phyloP scores from a whole-genome alignment of 345 rosid genomes.

The Gossypium raimondii region DNA sequence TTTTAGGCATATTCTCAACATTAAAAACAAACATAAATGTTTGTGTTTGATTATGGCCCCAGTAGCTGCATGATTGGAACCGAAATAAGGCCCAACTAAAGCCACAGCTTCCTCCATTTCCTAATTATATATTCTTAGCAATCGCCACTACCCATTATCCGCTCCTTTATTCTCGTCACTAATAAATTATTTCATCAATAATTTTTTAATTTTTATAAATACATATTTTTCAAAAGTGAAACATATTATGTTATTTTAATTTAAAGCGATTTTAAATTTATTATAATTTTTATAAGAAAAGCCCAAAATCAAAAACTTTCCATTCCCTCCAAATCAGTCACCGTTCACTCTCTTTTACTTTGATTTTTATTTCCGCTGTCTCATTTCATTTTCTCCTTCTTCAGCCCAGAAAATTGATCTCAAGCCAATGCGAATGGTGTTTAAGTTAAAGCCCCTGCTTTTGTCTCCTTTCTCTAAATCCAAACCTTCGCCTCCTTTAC shows the following conservation, averaged over 20 bases:
- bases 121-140: background rate
- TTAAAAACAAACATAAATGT: no score
- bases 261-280: no score
- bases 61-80: background rate
- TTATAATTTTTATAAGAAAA: background rate
- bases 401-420: background rate
- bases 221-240: no score
- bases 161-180: background rate
- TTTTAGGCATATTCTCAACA: no score
- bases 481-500: conserved; percentile 18
- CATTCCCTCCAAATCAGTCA: conserved; percentile 31
- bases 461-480: background rate
- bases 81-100: background rate
- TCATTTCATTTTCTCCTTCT: background rate
- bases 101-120: background rate
- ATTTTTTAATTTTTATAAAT: no score
- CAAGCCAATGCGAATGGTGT: background rate
- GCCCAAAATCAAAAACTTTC: conserved; percentile 5
- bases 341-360: background rate
- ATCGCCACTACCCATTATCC: background rate
- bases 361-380: background rate
- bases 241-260: no score
- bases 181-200: background rate
- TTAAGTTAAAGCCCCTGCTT: background rate
- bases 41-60: background rate